Evolutionary conservation across 352 stramenopile species (phyloP), one percentile per base, ranked within the genome.

Genomic region (Pythium brassicae): DNA sequence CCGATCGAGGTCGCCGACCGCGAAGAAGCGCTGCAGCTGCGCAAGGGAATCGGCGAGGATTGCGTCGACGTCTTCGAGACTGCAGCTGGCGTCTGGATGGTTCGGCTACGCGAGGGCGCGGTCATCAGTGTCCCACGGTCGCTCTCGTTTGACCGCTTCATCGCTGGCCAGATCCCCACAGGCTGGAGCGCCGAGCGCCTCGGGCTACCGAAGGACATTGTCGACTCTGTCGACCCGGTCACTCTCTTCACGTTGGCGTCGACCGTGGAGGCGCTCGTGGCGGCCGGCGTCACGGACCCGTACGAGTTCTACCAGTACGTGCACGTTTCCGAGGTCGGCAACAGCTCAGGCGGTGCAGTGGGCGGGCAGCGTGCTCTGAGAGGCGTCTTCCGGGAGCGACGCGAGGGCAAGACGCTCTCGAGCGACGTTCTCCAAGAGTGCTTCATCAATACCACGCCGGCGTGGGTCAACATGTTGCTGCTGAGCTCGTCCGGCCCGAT

Each of bases 221-320:
- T 79, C 14, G 77, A 88, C 12, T 76, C 83, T 5, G 72, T 96
- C 0, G 87, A 95, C 46, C 86, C 80, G 2, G 72, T 90, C 26
- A 93, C 86, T 17, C 56, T 96, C 34, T 95, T 84, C 59, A 75
- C 72, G 14, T 54, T 95, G 3, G 74, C 71, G 12, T 87, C 85
- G 0, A 93, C 85, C 0, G 86, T 90, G 65, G 87, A 96, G 32
- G 72, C 87, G 6, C 81, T 96, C n/a, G 73, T 95, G 14, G 59
- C 66, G 5, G 77, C 80, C 10, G 86, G 87, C 64, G 63, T 96
- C 60, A 93, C 84, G 2, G 86, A 96, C 46, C 87, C 87, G 51
- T 96, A 96, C 65, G 86, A 96, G 72, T 92, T 96, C 53, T 96
- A 96, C 70, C 75, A 94, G 65, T 95, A 96, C 63, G 82, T 95